A percentile compares a stretch with the other conserved stretches of the same genome.
phyloP scores from a whole-genome alignment of 352 stramenopile genomes.

The Pythium rhizo-oryzae region DNA sequence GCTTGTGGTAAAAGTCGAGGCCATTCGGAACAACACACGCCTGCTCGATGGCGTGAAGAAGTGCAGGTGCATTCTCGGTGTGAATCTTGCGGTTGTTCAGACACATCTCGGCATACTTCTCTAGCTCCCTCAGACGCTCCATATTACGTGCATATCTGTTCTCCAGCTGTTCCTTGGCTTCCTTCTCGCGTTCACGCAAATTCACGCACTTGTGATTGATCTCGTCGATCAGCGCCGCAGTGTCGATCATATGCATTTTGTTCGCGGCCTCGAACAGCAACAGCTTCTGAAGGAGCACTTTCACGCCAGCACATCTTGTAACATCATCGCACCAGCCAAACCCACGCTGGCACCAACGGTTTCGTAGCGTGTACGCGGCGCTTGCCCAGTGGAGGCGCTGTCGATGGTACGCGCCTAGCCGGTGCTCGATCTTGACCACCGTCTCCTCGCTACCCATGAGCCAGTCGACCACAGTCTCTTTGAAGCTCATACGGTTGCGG shows the following conservation, averaged over 20 bases:
- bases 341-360: slow-evolving; percentile 67
- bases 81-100: slow-evolving; percentile 83
- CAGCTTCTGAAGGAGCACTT: slow-evolving; percentile 55
- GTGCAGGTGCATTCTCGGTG: slow-evolving; percentile 57
- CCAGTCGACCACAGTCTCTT: slow-evolving; percentile 60
- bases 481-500: slow-evolving; percentile 43
- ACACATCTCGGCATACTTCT: slow-evolving; percentile 56
- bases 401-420: slow-evolving; percentile 47
- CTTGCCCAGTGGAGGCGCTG: slow-evolving; percentile 64
- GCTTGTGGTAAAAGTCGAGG: slow-evolving; percentile 41
- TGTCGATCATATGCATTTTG: slow-evolving; percentile 82
- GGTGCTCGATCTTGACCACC: slow-evolving; percentile 44
- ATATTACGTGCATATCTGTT: slow-evolving; percentile 45
- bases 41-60: slow-evolving; percentile 69
- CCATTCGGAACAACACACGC: slow-evolving; percentile 58
- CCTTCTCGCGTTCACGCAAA: slow-evolving; percentile 45
- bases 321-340: slow-evolving; percentile 66
- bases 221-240: slow-evolving; percentile 57
- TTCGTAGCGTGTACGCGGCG: slow-evolving; percentile 57
- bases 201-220: slow-evolving; percentile 69
- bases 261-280: slow-evolving; percentile 66
- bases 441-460: slow-evolving; percentile 60
- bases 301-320: slow-evolving; percentile 60
- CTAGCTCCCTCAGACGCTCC: slow-evolving; percentile 52
- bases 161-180: slow-evolving; percentile 45